A percentile compares a stretch with the other conserved stretches of the same genome.
Evolutionary conservation across 2,329 filamentous ascomycete genomes (phyloP).

Genomic region (Colletotrichum siamense): DNA sequence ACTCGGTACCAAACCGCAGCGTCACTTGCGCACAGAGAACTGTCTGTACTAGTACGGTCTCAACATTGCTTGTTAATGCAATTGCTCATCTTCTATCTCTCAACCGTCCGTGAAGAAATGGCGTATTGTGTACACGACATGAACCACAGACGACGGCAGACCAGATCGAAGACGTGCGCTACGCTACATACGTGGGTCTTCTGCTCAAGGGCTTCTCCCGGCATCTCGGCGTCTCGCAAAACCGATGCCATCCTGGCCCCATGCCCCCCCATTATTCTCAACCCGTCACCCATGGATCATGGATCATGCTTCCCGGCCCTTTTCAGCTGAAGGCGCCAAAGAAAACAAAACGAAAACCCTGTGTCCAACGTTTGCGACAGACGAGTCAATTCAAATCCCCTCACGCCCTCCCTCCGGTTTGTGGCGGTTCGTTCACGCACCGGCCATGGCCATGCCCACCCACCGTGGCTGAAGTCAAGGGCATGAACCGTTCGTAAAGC

Average conservation of each 20-base stretch:
- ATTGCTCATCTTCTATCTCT: background rate
- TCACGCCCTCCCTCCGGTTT: background rate
- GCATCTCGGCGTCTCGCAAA: slow-evolving; percentile 18
- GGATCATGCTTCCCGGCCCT: background rate
- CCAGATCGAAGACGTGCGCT: background rate
- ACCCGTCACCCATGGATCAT: background rate
- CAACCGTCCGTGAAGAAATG: background rate
- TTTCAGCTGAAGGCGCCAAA: background rate
- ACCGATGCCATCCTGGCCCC: background rate
- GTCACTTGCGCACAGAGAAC: background rate
- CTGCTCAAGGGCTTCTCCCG: slow-evolving; percentile 7
- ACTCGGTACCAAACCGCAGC: background rate
- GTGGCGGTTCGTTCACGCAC: background rate
- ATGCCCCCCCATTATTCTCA: background rate
- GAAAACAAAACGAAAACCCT: background rate
- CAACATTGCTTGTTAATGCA: background rate
- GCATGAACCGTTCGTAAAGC: slow-evolving; percentile 1
- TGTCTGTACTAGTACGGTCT: background rate
- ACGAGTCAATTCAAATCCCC: background rate
- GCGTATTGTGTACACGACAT: background rate
- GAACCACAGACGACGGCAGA: background rate
- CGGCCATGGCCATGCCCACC: background rate
- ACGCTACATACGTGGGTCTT: background rate
- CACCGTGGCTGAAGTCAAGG: background rate
- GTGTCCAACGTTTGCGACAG: background rate